Conservation (phyloP, 2,329 filamentous ascomycete genomes). For the Pezicula carpinea region DNA sequence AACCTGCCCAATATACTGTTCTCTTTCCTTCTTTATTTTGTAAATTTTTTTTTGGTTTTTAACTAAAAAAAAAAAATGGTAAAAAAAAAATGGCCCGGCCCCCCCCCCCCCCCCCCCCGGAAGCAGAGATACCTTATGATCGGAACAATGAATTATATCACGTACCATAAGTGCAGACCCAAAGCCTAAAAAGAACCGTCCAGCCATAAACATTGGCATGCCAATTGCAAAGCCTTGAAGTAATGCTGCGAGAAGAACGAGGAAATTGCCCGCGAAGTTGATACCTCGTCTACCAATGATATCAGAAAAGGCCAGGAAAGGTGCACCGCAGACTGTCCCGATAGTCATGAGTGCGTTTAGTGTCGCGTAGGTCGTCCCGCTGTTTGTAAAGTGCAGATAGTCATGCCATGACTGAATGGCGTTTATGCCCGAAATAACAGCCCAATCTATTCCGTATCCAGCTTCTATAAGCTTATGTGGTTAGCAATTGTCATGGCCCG, state of each 20-base stretch:
- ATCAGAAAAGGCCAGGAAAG: constrained; percentile 45
- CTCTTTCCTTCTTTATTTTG: too few species aligned
- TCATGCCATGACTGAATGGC: constrained; percentile 36
- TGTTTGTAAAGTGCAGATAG: constrained; percentile 38
- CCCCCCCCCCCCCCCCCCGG: too few species aligned
- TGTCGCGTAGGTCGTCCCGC: constrained; percentile 31
- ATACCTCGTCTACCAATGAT: constrained; percentile 46
- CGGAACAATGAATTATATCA: constrained; percentile 1
- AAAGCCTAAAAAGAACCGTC: constrained; percentile 21
- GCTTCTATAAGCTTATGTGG: constrained; percentile 17
- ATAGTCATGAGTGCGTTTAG: constrained; percentile 45
- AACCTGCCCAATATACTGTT: too few species aligned
- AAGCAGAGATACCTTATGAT: too few species aligned
- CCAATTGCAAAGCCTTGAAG: constrained; percentile 17
- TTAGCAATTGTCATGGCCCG: too few species aligned
- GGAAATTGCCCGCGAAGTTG: constrained; percentile 40
- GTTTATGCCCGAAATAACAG: constrained; percentile 43
- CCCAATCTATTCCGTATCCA: constrained; percentile 45
- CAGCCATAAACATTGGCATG: constrained; percentile 21
- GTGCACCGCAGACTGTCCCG: constrained; percentile 41
- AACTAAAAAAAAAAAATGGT: too few species aligned
- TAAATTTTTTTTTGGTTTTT: too few species aligned
- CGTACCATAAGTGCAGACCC: constrained; percentile 19
- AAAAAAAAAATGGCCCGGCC: too few species aligned
- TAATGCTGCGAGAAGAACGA: constrained; percentile 39